Percentiles rank a stretch among this genome's conserved stretches.
These are phyloP conservation scores for Pythium plurisporium DNA, from an alignment of 352 stramenopile genomes.

Conservation along the genomic window DNA sequence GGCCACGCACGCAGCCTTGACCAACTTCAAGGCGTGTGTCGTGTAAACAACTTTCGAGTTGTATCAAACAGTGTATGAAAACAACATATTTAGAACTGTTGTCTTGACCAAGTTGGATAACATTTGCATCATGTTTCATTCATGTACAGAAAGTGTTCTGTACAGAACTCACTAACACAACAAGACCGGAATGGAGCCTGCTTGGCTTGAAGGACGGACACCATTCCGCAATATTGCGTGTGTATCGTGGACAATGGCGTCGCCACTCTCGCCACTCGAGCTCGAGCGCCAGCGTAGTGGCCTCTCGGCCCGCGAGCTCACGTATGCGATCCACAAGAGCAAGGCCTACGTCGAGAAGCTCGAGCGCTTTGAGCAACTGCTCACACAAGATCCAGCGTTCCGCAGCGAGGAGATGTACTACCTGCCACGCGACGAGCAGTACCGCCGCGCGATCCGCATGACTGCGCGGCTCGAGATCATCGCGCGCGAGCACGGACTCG, in stretches of 20 bases:
- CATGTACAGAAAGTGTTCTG: no score
- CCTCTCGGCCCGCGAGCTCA: constrained; percentile 48
- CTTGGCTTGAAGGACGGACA: no score
- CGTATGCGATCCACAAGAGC: constrained; percentile 57
- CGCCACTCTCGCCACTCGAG: constrained; percentile 11
- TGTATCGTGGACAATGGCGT: background rate
- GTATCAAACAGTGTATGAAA: constrained; percentile 5
- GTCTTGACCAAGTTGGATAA: no score
- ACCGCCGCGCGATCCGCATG: constrained; percentile 53
- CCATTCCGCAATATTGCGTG: constrained; percentile 6
- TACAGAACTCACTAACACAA: no score
- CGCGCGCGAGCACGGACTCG: constrained; percentile 40
- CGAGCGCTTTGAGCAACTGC: constrained; percentile 55
- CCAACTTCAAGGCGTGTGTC: constrained; percentile 24
- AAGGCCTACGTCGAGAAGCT: constrained; percentile 44
- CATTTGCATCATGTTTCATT: no score
- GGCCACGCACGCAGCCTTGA: constrained; percentile 13
- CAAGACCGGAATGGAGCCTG: constrained; percentile 5
- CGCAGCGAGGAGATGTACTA: constrained; percentile 65
- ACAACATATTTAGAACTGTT: no score
- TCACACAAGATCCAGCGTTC: constrained; percentile 54
- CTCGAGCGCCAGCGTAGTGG: constrained; percentile 41
- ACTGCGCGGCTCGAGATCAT: constrained; percentile 53
- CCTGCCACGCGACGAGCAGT: constrained; percentile 55
- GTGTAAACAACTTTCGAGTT: background rate